phyloP scores from a whole-genome alignment of 1,139 yeast species.

The Blastobotrys persicus region DNA sequence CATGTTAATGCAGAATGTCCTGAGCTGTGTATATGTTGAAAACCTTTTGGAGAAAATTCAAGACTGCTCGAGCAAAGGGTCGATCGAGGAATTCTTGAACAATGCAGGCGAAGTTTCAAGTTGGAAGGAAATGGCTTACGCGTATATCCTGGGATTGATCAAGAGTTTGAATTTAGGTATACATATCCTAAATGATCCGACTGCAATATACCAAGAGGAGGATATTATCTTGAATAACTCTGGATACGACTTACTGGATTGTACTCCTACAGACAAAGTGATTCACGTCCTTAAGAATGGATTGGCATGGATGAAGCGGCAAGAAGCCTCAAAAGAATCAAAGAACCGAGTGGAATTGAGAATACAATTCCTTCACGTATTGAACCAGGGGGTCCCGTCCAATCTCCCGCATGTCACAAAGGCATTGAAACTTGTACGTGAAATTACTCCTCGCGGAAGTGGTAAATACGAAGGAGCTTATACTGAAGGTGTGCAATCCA shows the following conservation, averaged over 20 bases:
- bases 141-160: slow-evolving; percentile 30
- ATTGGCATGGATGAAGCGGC: slow-evolving; percentile 19
- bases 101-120: slow-evolving; percentile 14
- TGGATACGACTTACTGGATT: slow-evolving; percentile 28
- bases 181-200: slow-evolving; percentile 21
- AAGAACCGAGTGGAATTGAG: slow-evolving; percentile 25
- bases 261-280: slow-evolving; percentile 22
- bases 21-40: slow-evolving; percentile 39
- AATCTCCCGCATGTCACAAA: slow-evolving; percentile 16
- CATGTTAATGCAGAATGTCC: slow-evolving; percentile 37
- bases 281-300: slow-evolving; percentile 28
- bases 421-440: slow-evolving; percentile 9
- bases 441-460: slow-evolving; percentile 4
- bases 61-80: slow-evolving; percentile 11
- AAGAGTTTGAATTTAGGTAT: slow-evolving; percentile 28
- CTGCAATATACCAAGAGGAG: slow-evolving; percentile 33
- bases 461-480: slow-evolving; percentile 19
- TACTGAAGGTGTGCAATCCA: slow-evolving; percentile 30
- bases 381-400: slow-evolving; percentile 24
- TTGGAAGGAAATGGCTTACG: slow-evolving; percentile 29
- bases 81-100: slow-evolving; percentile 13
- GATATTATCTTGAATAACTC: slow-evolving; percentile 30
- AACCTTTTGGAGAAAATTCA: slow-evolving; percentile 26
- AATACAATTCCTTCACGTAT: slow-evolving; percentile 23
- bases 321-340: slow-evolving; percentile 16